Conservation (phyloP, 2,329 filamentous ascomycete genomes). For the Diaporthe nobilis region DNA sequence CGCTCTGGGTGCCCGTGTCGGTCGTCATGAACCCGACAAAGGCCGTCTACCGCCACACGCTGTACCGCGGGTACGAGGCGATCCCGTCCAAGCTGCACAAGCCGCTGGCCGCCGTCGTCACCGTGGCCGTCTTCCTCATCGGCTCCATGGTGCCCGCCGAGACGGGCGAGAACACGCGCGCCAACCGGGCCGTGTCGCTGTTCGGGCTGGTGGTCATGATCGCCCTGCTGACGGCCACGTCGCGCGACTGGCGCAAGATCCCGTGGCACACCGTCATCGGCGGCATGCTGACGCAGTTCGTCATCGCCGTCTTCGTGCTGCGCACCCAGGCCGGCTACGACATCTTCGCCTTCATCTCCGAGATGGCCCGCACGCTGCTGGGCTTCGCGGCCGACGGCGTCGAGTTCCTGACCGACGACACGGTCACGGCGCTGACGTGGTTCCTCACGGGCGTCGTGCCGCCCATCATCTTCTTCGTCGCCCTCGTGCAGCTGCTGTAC, state of each 20-base stretch:
- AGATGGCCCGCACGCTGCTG: constrained; percentile 79
- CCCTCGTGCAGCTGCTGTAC: constrained; percentile 89
- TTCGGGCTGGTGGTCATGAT: constrained; percentile 84
- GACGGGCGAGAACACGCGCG: constrained; percentile 81
- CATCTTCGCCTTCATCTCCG: constrained; percentile 91
- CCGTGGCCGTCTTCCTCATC: constrained; percentile 81
- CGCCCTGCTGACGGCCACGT: constrained; percentile 76
- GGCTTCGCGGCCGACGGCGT: constrained; percentile 83
- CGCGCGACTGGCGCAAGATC: constrained; percentile 73
- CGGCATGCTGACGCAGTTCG: constrained; percentile 89
- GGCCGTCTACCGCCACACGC: constrained; percentile 77
- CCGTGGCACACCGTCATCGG: constrained; percentile 88
- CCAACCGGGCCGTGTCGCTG: constrained; percentile 84
- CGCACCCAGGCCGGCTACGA: constrained; percentile 85
- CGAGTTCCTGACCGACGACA: constrained; percentile 74
- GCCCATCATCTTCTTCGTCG: constrained; percentile 96
- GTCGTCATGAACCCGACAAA: constrained; percentile 77
- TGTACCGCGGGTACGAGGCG: constrained; percentile 67
- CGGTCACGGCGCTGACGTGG: constrained; percentile 63
- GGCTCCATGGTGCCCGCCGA: constrained; percentile 83
- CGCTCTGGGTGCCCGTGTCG: constrained; percentile 79
- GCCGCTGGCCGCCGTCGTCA: constrained; percentile 72
- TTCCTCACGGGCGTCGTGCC: constrained; percentile 88
- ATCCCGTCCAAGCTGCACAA: constrained; percentile 78
- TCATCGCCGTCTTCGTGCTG: constrained; percentile 90